Base-by-base conservation (phyloP, 768 basidiomycete species). In the Amylocystis lapponica region DNA sequence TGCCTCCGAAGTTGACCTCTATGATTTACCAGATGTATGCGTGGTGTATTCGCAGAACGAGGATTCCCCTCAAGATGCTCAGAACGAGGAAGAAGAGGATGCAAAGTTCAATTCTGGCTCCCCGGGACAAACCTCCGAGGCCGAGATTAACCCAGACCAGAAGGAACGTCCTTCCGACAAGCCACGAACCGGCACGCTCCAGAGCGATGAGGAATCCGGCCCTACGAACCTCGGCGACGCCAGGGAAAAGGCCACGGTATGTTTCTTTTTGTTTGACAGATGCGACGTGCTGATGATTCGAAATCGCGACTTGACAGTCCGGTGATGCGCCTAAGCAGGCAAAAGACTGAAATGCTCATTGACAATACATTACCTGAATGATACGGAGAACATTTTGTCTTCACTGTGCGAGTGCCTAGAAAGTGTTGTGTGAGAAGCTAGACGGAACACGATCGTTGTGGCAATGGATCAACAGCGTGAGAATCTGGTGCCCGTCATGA, bases 1-100 rank as follows among this genome's bases (percentile, higher is more conserved):
- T 31, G 30, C 13, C 27, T 25, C n/a, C 31, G 12, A 14, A 30
- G 14, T 33, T 19, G 32, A 33, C 32, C 14, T n/a, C n/a, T n/a
- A n/a, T n/a, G n/a, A n/a, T n/a, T n/a, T n/a, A n/a, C n/a, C n/a
- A n/a, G n/a, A n/a, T n/a, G n/a, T 9, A 30, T n/a, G n/a, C 29
- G 29, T 30, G n/a, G 29, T 9, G 29, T n/a, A 2, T 8, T 36
- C 25, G 21, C 41, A 60, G 59, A 51, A 46, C 29, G 41, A 50
- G 12, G 50, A 57, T 39, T 14, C 51, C 3, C 59, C 56, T 16
- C 44, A 45, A 44, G 59, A 61, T 29, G 59, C 59, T 0, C 50
- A 55, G 41, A 49, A 49, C 22, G 49, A 41, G 5, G 58, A 60
- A 46, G 52, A 36, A 23, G 27, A 50, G 3, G 43, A 48, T 9